These are phyloP conservation scores for grape (Vitis vinifera) DNA, from an alignment of 164 flowering plant genomes.

Conservation along the genomic window ASM3070453v1 NC_081811.1:3129501-3130000, in stretches of 20 bases:
- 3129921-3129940: no score
- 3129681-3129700: conserved; percentile 26
- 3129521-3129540: no score
- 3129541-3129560: background rate
- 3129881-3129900: no score
- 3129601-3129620: conserved; percentile 34
- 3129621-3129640: conserved; percentile 95
- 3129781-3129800: conserved; percentile 11
- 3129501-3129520: no score
- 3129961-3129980: no score
- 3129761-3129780: conserved; percentile 26
- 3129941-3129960: no score
- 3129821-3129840: conserved; percentile 7
- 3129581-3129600: background rate
- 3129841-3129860: background rate
- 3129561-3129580: background rate
- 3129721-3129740: conserved; percentile 49
- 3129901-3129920: no score
- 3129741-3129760: conserved; percentile 39
- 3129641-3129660: conserved; percentile 67
- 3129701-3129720: conserved; percentile 40
- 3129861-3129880: no score
- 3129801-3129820: conserved; percentile 27
- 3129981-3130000: no score
- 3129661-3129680: conserved; percentile 17